These are phyloP conservation scores for Pichia sp. DNA, from an alignment of 1,139 yeast genomes.

Conservation along the genomic window DNA sequence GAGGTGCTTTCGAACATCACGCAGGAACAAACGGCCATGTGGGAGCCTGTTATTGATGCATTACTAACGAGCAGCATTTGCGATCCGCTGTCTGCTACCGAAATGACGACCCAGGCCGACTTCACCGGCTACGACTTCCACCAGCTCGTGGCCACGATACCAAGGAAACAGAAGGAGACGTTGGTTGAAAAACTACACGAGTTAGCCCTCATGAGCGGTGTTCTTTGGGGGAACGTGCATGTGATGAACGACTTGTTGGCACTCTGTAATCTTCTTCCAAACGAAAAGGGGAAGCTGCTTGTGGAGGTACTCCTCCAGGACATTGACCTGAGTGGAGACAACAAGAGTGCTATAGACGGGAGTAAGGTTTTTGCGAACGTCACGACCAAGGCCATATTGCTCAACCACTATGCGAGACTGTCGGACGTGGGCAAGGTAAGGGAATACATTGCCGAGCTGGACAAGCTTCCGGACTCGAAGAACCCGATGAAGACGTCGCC, in stretches of 20 bases:
- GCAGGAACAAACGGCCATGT: constrained; percentile 43
- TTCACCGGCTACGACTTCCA: constrained; percentile 38
- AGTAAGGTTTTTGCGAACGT: constrained; percentile 32
- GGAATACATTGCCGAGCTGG: constrained; percentile 18
- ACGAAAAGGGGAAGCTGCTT: constrained; percentile 10
- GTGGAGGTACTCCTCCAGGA: constrained; percentile 31
- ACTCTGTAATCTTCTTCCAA: constrained; percentile 14
- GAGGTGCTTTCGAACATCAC: constrained; percentile 42
- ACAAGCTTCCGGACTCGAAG: constrained; percentile 10
- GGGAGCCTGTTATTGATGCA: constrained; percentile 51
- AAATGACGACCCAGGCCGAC: constrained; percentile 31
- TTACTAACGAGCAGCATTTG: constrained; percentile 27
- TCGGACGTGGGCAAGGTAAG: constrained; percentile 38
- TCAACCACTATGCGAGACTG: constrained; percentile 30
- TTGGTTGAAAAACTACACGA: constrained; percentile 38
- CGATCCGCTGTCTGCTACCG: neutral
- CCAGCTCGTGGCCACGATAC: constrained; percentile 42
- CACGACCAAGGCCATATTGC: constrained; percentile 42
- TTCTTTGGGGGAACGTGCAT: constrained; percentile 32
- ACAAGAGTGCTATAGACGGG: neutral
- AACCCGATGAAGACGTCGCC: constrained; percentile 31
- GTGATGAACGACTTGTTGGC: constrained; percentile 40
- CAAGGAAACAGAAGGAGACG: constrained; percentile 35
- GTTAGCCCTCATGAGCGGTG: constrained; percentile 28
- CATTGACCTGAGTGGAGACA: constrained; percentile 11